These are phyloP conservation scores for Xylaria sp. DNA, from an alignment of 2,329 filamentous ascomycete species.

Conservation along the genomic window DNA sequence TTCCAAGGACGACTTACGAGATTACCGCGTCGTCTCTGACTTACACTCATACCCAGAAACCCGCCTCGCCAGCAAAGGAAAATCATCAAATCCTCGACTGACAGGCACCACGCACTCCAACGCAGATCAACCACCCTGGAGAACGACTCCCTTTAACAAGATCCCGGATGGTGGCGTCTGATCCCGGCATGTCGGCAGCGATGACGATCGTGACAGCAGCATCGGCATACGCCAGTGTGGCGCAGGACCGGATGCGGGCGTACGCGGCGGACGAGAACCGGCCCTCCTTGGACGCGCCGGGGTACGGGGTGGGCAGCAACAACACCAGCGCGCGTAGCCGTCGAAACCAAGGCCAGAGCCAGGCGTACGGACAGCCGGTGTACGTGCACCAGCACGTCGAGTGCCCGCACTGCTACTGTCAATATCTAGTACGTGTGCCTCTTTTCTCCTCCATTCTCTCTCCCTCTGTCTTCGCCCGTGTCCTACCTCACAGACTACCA, in stretches of 20 bases:
- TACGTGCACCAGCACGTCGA: slow-evolving; percentile 17
- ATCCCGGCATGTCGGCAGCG: not conserved
- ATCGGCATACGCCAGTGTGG: slow-evolving; percentile 4
- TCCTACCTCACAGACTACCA: too few species aligned
- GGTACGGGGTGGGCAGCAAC: not conserved
- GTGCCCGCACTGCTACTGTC: slow-evolving; percentile 31
- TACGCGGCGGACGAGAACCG: slow-evolving; percentile 8
- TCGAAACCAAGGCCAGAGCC: not conserved
- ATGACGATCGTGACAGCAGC: slow-evolving; percentile 4
- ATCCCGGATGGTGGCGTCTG: not conserved
- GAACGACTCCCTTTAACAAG: too few species aligned
- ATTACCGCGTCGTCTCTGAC: not conserved
- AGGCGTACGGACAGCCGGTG: slow-evolving; percentile 9
- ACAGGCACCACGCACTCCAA: too few species aligned
- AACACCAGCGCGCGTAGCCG: not conserved
- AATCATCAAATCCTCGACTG: too few species aligned
- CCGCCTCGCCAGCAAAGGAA: too few species aligned
- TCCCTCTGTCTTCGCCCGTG: too few species aligned
- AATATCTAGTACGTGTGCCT: slow-evolving; percentile 27
- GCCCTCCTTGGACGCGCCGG: slow-evolving; percentile 8
- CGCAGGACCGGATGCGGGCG: slow-evolving; percentile 5
- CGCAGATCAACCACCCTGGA: too few species aligned
- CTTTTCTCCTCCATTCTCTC: not conserved
- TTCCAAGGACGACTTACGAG: not conserved
- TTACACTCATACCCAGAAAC: not conserved